These are phyloP conservation scores for Stachybotrys elegans DNA, from an alignment of 2,329 filamentous ascomycete genomes.

Conservation along the genomic window DNA sequence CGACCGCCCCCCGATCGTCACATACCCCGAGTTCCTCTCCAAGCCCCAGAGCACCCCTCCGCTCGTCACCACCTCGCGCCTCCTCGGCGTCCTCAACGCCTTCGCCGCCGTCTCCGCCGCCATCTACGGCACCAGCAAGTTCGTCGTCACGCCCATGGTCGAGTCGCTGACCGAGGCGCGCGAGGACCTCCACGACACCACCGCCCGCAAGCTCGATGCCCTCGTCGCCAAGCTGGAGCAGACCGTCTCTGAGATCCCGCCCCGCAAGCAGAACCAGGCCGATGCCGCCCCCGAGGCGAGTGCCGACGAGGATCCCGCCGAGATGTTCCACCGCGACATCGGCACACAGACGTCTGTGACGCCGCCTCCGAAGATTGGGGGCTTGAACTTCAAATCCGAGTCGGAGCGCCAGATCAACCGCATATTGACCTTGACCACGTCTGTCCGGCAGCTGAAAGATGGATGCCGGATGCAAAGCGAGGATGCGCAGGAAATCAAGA, in stretches of 20 bases:
- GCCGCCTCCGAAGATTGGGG: constrained; percentile 9
- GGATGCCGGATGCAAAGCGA: constrained; percentile 40
- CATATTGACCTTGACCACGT: constrained; percentile 36
- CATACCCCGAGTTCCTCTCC: constrained; percentile 65
- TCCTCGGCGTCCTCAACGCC: constrained; percentile 55
- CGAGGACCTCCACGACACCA: constrained; percentile 44
- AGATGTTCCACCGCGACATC: constrained; percentile 77
- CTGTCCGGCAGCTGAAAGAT: constrained; percentile 37
- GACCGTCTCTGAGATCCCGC: constrained; percentile 57
- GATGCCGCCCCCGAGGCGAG: constrained; percentile 30
- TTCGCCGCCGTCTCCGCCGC: constrained; percentile 54
- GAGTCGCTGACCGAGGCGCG: constrained; percentile 47
- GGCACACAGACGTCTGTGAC: constrained; percentile 66
- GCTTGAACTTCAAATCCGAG: constrained; percentile 17
- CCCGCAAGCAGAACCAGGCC: constrained; percentile 15
- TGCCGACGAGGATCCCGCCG: constrained; percentile 60
- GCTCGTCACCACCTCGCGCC: constrained; percentile 54
- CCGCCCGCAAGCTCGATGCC: constrained; percentile 37
- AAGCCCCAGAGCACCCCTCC: constrained; percentile 52
- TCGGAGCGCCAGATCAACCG: constrained; percentile 34
- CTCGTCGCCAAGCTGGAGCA: constrained; percentile 48
- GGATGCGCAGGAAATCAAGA: constrained; percentile 45
- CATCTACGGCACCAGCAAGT: constrained; percentile 67
- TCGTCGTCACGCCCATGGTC: constrained; percentile 60
- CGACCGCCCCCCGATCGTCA: constrained; percentile 58